Base-by-base conservation (phyloP, 2,329 filamentous ascomycete genomes). In the Penicillium corylophilum region DNA sequence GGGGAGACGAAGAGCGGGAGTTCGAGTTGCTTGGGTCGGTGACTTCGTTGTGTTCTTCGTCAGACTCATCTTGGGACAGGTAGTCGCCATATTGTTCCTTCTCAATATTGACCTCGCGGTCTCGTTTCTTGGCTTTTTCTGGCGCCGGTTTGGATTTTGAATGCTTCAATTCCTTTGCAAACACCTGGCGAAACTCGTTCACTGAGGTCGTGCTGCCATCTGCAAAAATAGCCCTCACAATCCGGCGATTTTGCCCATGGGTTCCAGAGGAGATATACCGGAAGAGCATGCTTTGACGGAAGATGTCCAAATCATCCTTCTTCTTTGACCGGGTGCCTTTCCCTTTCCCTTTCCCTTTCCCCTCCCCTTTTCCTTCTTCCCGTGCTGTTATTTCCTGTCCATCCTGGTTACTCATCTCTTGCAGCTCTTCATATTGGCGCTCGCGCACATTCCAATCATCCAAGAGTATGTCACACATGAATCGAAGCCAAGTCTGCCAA, bases 401-500 rank as follows among this genome's bases (percentile, higher is more conserved):
- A 28, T 50, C 46, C 5, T 52, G 42, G 65, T 64, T 70, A 29
- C 72, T 71, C 4, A 48, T 63, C 50, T 72, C 67, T 13, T 71
- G 56, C 1, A 61, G 56, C 6, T 55, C 55, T 10, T 62, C 48
- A 4, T 59, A 53, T 44, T 54, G 51, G 10, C 53, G 57, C 31
- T 63, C 45, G 20, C 73, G 65, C 39, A 69, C 64, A 5, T 53
- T 54, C 76, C 76, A 79, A 46, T 79, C 77, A 39, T 66, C 69
- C 54, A 77, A 71, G 1, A 79, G 61, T 1, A 74, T 64, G 13
- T 75, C 70, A 46, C 76, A 70, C 68, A 96, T 87, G 55, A 88
- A 85, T 29, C 86, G 82, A 13, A 97, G 76, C 88, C 90, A 96
- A 7, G 83, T 72, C 61, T 81, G 84, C 91, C 92, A 97, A 64